A percentile compares a stretch with the other conserved stretches of the same genome.
phyloP scores from a whole-genome alignment of 73 alveolate species.

The Blepharisma stoltei region DNA sequence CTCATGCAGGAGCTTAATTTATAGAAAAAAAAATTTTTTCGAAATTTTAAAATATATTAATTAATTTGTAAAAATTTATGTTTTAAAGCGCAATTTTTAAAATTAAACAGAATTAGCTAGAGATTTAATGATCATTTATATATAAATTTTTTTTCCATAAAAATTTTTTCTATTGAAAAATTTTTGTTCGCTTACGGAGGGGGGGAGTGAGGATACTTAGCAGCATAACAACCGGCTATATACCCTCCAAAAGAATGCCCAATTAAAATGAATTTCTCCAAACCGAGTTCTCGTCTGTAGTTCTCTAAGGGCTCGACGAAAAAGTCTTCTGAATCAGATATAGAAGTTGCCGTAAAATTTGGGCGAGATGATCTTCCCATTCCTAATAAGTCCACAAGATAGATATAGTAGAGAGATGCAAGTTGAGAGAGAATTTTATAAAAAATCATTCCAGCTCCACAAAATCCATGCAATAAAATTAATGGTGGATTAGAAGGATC shows the following conservation, averaged over 20 bases:
- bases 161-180: too few species aligned
- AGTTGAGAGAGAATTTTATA: slow-evolving; percentile 40
- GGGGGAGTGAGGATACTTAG: slow-evolving; percentile 62
- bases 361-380: slow-evolving; percentile 72
- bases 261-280: slow-evolving; percentile 56
- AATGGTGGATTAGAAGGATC: slow-evolving; percentile 24
- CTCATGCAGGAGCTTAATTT: too few species aligned
- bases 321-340: slow-evolving; percentile 60
- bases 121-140: too few species aligned
- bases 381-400: slow-evolving; percentile 69
- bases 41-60: too few species aligned
- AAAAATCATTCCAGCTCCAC: slow-evolving; percentile 45
- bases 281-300: slow-evolving; percentile 42
- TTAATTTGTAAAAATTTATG: too few species aligned
- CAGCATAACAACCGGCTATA: slow-evolving; percentile 61
- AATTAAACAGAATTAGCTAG: too few species aligned
- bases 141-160: too few species aligned
- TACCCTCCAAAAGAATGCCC: slow-evolving; percentile 89
- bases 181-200: too few species aligned
- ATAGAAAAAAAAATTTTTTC: too few species aligned
- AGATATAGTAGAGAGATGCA: slow-evolving; percentile 44
- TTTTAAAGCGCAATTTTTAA: too few species aligned
- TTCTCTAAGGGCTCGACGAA: slow-evolving; percentile 72
- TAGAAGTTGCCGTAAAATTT: slow-evolving; percentile 39
- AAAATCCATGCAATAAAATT: slow-evolving; percentile 52